A percentile compares a stretch with the other conserved stretches of the same genome.
Conservation (phyloP, 495 filamentous ascomycete species). For the Penicillium ucsense region DNA sequence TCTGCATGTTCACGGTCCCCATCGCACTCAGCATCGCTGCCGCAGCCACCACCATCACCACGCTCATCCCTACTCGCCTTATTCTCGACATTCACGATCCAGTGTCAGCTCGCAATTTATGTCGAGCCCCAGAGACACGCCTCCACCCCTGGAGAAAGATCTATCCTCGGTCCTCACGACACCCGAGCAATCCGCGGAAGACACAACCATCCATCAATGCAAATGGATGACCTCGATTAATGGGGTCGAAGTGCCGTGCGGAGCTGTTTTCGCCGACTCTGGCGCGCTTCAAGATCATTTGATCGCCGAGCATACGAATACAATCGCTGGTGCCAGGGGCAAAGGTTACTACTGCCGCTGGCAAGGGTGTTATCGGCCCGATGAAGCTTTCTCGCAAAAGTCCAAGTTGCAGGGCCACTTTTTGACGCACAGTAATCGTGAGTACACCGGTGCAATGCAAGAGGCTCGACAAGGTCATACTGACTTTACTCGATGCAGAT, state of each 20-base stretch:
- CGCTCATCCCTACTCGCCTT: constrained; percentile 30
- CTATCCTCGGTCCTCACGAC: constrained; percentile 32
- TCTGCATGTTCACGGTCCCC: constrained; percentile 20
- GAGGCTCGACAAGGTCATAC: too few relatives aligned
- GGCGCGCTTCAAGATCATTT: constrained; percentile 38
- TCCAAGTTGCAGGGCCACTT: constrained; percentile 43
- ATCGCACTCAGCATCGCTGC: constrained; percentile 31
- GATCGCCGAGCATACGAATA: constrained; percentile 28
- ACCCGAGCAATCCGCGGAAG: constrained; percentile 26
- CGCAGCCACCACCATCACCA: constrained; percentile 27
- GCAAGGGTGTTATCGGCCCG: constrained; percentile 36
- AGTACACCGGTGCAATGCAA: background rate
- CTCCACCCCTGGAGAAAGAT: constrained; percentile 34
- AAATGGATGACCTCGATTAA: constrained; percentile 24
- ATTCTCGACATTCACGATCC: constrained; percentile 33
- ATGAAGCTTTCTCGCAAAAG: constrained; percentile 41
- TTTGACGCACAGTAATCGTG: constrained; percentile 40
- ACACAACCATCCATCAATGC: constrained; percentile 28
- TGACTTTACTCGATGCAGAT: constrained; percentile 14
- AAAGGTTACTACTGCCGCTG: constrained; percentile 42
- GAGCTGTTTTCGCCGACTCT: constrained; percentile 24
- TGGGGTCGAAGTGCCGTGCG: constrained; percentile 25
- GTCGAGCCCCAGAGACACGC: constrained; percentile 32
- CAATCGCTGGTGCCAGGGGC: constrained; percentile 34
- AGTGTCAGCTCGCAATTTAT: constrained; percentile 34